Percentiles rank a stretch among this genome's conserved stretches.
Evolutionary conservation across 2,329 filamentous ascomycete genomes (phyloP).

Genomic region (Fonsecaea multimorphosa): DNA sequence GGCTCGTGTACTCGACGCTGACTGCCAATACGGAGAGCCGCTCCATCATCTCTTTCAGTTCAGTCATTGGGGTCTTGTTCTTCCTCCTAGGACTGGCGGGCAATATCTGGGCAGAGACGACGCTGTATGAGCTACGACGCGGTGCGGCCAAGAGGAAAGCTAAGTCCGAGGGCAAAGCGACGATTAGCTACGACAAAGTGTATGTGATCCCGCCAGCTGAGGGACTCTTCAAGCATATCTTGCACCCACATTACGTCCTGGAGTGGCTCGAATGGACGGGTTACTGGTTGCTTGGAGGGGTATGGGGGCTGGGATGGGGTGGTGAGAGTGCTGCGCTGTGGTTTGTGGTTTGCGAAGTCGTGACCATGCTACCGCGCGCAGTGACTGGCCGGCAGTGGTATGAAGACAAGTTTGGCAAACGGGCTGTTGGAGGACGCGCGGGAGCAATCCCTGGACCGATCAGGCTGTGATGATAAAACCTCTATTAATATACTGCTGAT

Average conservation of each 20-base stretch:
- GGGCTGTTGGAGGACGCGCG: slow-evolving; percentile 76
- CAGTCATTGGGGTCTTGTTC: slow-evolving; percentile 68
- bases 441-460: slow-evolving; percentile 66
- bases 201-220: slow-evolving; percentile 83
- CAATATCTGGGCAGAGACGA: slow-evolving; percentile 90
- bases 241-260: slow-evolving; percentile 93
- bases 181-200: slow-evolving; percentile 72
- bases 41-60: slow-evolving; percentile 40
- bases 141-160: slow-evolving; percentile 58
- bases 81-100: slow-evolving; percentile 77
- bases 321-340: slow-evolving; percentile 76
- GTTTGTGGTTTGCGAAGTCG: slow-evolving; percentile 85
- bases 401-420: slow-evolving; percentile 80
- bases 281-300: slow-evolving; percentile 69
- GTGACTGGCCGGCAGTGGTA: slow-evolving; percentile 86
- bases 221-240: slow-evolving; percentile 75
- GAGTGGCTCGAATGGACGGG: slow-evolving; percentile 97
- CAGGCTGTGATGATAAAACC: slow-evolving; percentile 13
- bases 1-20: slow-evolving; percentile 62
- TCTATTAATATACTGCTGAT: neutral
- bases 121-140: slow-evolving; percentile 83
- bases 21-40: slow-evolving; percentile 54
- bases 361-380: slow-evolving; percentile 88
- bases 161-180: slow-evolving; percentile 41
- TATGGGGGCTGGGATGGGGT: slow-evolving; percentile 50